Percentiles rank a stretch among this genome's conserved stretches.
These are phyloP conservation scores for Verbena officinalis DNA, from an alignment of 257 asterid genomes.

Conservation along the genomic window DNA sequence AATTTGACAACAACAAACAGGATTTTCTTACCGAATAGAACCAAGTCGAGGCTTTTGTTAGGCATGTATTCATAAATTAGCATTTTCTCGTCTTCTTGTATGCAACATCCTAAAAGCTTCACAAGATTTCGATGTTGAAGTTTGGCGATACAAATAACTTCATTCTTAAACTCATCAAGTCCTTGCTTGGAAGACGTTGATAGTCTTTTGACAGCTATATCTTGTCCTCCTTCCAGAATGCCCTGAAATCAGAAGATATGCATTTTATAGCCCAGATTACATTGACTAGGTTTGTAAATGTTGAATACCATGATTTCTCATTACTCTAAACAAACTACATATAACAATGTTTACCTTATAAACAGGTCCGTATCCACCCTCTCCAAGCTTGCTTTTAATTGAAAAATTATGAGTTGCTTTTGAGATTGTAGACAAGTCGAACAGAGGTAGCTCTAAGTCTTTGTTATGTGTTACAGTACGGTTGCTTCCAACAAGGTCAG, in stretches of 20 bases:
- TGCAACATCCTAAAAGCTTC: slow-evolving; percentile 47
- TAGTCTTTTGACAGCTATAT: slow-evolving; percentile 43
- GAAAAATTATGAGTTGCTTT: slow-evolving; percentile 35
- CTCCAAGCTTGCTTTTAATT: slow-evolving; percentile 28
- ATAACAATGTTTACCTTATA: slow-evolving; percentile 34
- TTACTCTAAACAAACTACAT: not conserved
- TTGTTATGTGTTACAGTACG: slow-evolving; percentile 8
- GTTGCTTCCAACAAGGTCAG: not conserved
- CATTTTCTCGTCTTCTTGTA: slow-evolving; percentile 36
- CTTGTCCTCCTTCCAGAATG: slow-evolving; percentile 29
- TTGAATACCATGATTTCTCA: not conserved
- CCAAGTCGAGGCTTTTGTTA: slow-evolving; percentile 37
- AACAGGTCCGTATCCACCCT: slow-evolving; percentile 39
- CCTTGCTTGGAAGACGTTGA: slow-evolving; percentile 44
- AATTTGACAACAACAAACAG: not conserved
- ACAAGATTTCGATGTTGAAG: slow-evolving; percentile 60
- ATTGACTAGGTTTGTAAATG: not conserved
- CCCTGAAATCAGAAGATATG: slow-evolving; percentile 22
- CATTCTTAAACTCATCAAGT: slow-evolving; percentile 45
- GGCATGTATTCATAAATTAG: slow-evolving; percentile 42
- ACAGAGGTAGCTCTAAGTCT: slow-evolving; percentile 29
- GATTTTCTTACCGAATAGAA: slow-evolving; percentile 32
- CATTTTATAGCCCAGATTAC: not conserved
- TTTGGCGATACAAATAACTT: slow-evolving; percentile 39
- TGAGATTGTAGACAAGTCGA: not conserved